Conservation (phyloP, 345 rosid genomes). For the Luvunga scandens region DNA sequence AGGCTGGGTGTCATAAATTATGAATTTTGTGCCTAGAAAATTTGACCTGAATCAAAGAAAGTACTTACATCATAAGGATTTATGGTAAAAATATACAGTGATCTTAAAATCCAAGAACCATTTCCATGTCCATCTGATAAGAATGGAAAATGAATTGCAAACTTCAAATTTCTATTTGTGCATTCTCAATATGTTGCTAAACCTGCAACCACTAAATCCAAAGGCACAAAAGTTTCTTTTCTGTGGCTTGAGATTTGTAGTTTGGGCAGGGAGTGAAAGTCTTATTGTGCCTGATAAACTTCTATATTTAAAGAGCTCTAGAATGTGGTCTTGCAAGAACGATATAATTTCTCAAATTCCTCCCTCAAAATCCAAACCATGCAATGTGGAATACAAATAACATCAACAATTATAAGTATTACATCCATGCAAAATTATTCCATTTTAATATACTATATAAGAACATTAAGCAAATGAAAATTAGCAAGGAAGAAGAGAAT, state of each 20-base stretch:
- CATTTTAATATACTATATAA: not conserved
- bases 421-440: not conserved
- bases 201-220: not conserved
- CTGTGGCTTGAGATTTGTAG: not conserved
- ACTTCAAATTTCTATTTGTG: not conserved
- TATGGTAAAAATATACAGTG: not conserved
- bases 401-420: not conserved
- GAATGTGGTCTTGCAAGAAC: not conserved
- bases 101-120: not conserved
- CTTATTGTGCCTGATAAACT: not conserved
- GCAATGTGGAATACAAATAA: not conserved
- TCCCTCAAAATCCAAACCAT: not conserved
- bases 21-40: slow-evolving; percentile 88
- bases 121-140: too few relatives aligned
- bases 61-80: not conserved
- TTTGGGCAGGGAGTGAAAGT: not conserved
- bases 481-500: too few relatives aligned
- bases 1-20: slow-evolving; percentile 87
- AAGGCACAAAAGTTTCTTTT: not conserved
- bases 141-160: not conserved
- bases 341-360: not conserved
- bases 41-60: slow-evolving; percentile 62
- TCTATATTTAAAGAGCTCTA: not conserved
- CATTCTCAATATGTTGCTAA: not conserved
- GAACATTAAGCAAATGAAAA: not conserved